Evolutionary conservation across 371 early-diverging fungal species (phyloP), one percentile per base, ranked within the genome.

Genomic region (Rhizomucor pusillus): DNA sequence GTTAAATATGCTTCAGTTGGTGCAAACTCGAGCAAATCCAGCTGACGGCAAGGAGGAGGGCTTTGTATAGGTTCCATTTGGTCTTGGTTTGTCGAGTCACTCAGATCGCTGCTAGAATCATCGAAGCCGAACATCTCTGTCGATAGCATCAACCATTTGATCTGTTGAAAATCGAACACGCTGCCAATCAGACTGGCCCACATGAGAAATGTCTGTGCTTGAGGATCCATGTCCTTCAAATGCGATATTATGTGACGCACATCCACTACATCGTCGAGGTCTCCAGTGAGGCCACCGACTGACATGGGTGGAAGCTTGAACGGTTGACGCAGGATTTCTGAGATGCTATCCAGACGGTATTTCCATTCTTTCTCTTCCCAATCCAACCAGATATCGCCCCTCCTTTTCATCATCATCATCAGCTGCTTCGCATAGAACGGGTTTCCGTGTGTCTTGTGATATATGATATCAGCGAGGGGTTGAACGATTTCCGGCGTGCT

Each of bases 371-470:
- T 75, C 9, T 63, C 65, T 13, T 60, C 60, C 76, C 76, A 75
- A 35, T 75, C 66, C 36, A 75, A 64, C 67, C 71, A 75, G n/a
- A 75, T 72, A 25, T 66, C 70, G 13, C 60, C 65, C 37, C 62
- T 69, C n/a, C 73, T 50, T 52, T 69, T 73, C 73, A 69, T 71
- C 43, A 66, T 69, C 25, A 61, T 50, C 50, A 67, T 44, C 13
- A 75, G 64, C 35, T 75, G 76, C 16, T 69, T 67, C 11, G 73
- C 68, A 36, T 67, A 75, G 49, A 75, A 72, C 1, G 76, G 76
- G 12, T 75, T 75, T 2, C 76, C 76, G 23, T 68, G 59, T n/a
- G 73, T 72, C 46, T 68, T 67, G 3, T 51, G 63, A 35, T 57
- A 67, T 12, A 76, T 56, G 11, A 70, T 57, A 9, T 72, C 68